Evolutionary conservation across 2,329 filamentous ascomycete genomes (phyloP).

Genomic region (Penicillium sp.): DNA sequence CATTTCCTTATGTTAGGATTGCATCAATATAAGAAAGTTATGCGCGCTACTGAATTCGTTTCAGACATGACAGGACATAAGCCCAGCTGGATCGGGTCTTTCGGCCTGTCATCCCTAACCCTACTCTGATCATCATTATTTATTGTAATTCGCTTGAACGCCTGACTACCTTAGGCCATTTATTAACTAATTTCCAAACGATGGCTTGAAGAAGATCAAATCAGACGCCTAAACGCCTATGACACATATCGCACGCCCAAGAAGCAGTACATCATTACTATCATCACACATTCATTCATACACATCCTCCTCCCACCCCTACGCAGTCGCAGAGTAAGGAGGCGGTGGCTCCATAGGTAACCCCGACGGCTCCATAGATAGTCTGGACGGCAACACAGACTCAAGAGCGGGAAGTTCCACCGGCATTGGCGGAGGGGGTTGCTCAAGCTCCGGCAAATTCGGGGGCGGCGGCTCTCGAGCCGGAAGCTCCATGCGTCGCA

Average conservation of each 20-base stretch:
- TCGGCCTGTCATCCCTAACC: too few species aligned
- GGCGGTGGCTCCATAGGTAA: constrained; percentile 1
- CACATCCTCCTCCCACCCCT: neutral
- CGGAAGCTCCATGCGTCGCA: neutral
- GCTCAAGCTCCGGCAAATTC: constrained; percentile 7
- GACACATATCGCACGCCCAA: neutral
- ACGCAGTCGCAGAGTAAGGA: constrained; percentile 8
- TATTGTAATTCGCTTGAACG: too few species aligned
- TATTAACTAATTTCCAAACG: too few species aligned
- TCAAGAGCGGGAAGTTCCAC: neutral
- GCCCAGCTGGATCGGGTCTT: too few species aligned
- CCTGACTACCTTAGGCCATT: too few species aligned
- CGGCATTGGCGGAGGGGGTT: neutral
- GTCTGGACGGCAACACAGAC: neutral
- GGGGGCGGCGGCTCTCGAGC: constrained; percentile 1
- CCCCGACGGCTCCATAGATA: neutral
- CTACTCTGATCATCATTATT: too few species aligned
- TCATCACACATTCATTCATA: neutral
- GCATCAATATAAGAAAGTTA: too few species aligned
- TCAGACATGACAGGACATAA: too few species aligned
- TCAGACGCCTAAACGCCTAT: too few species aligned
- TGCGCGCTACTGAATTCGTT: too few species aligned
- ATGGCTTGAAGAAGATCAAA: too few species aligned
- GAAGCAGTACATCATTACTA: neutral
- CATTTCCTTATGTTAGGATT: too few species aligned